Percentiles rank a stretch among this genome's conserved stretches.
Conservation (phyloP, 2,329 filamentous ascomycete genomes). For the Mycosphaerella arachidis region DNA sequence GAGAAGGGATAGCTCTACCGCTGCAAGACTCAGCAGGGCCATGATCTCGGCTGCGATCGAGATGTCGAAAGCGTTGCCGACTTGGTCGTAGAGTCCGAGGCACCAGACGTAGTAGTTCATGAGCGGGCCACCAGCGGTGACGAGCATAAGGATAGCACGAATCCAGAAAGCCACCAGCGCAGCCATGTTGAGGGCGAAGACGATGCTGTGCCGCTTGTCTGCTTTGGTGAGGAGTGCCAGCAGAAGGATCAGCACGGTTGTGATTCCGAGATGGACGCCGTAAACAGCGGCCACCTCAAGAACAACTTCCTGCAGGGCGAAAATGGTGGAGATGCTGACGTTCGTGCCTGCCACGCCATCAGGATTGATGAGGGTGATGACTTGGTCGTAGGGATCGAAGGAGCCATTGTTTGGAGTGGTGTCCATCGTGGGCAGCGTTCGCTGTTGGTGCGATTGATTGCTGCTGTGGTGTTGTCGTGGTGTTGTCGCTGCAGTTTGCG, state of each 20-base stretch:
- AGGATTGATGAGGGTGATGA: conserved; percentile 42
- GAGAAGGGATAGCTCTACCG: conserved; percentile 56
- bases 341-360: conserved; percentile 43
- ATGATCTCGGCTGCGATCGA: conserved; percentile 49
- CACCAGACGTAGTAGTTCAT: conserved; percentile 46
- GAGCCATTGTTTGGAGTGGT: conserved; percentile 15
- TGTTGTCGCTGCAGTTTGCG: conserved; percentile 10
- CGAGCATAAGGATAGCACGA: conserved; percentile 53
- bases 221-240: conserved; percentile 63
- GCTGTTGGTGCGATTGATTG: conserved; percentile 4
- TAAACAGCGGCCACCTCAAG: conserved; percentile 56
- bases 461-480: conserved; percentile 6
- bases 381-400: conserved; percentile 52
- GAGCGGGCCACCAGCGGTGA: conserved; percentile 59
- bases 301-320: conserved; percentile 46
- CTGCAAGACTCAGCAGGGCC: conserved; percentile 50
- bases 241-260: conserved; percentile 59
- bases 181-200: conserved; percentile 62
- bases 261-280: conserved; percentile 65
- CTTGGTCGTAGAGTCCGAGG: conserved; percentile 24
- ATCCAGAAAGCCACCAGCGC: conserved; percentile 58
- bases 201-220: conserved; percentile 58
- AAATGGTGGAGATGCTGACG: conserved; percentile 41
- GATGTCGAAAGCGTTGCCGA: conserved; percentile 13
- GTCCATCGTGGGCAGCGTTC: conserved; percentile 5